Conservation (phyloP, 2,329 filamentous ascomycete species). For the Paracamarosporium sp. region DNA sequence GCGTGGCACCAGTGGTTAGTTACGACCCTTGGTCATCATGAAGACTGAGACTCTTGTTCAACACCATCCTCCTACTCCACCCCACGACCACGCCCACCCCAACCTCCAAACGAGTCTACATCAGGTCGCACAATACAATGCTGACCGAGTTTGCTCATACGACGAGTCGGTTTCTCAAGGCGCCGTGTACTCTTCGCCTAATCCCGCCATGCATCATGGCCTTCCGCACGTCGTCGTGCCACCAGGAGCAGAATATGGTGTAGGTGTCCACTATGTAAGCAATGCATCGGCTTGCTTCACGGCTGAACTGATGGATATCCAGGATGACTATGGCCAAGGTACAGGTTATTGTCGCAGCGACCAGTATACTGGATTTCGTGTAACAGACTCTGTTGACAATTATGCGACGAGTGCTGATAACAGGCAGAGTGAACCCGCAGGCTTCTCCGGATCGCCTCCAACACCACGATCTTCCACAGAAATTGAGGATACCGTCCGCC, state of each 20-base stretch:
- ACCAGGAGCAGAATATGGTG: conserved; percentile 26
- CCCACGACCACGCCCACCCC: conserved; percentile 24
- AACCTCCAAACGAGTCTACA: conserved; percentile 48
- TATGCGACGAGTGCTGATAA: conserved; percentile 23
- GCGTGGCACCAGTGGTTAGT: background rate
- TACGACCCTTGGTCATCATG: conserved; percentile 27
- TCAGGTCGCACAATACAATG: conserved; percentile 53
- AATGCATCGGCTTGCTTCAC: background rate
- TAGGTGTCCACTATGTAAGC: conserved; percentile 44
- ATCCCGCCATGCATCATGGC: conserved; percentile 32
- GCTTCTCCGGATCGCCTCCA: conserved; percentile 46
- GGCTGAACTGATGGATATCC: conserved; percentile 26
- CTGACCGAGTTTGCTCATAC: conserved; percentile 45
- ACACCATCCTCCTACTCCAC: conserved; percentile 46
- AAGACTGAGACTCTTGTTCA: conserved; percentile 43
- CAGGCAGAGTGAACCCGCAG: conserved; percentile 30
- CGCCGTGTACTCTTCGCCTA: conserved; percentile 38
- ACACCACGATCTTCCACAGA: conserved; percentile 53
- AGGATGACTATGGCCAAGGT: conserved; percentile 42
- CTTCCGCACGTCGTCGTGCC: conserved; percentile 33
- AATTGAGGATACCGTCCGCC: conserved; percentile 47
- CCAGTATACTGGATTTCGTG: conserved; percentile 31
- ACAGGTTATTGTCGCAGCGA: conserved; percentile 35
- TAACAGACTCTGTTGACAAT: conserved; percentile 20
- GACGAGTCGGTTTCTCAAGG: conserved; percentile 27